Evolutionary conservation across 371 early-diverging fungal species (phyloP), one percentile per base, ranked within the genome.

Genomic region (Circinella minor): DNA sequence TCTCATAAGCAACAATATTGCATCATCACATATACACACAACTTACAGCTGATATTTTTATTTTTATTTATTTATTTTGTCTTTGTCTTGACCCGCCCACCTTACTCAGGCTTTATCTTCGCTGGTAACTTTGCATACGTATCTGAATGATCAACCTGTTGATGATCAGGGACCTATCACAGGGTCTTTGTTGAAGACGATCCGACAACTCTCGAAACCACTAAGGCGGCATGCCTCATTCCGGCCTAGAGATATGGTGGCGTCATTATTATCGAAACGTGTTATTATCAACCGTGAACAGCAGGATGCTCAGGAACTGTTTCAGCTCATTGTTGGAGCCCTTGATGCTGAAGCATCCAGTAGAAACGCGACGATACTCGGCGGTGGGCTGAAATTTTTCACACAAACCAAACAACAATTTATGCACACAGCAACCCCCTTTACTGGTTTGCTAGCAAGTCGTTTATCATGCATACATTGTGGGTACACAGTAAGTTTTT

Each of bases 221-320:
- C 55, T 73, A 10, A 36, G 70, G 6, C 67, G 74, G 34, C 66
- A 72, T 11, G 36, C 65, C 0, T 46, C 74, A 27, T 80, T 84
- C 61, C 61, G 70, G n/a, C 84, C 84, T 0, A 70, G 43, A 11
- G 80, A 77, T 20, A 65, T 84, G 37, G 76, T 81, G 0, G 60
- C 69, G 1, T 74, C 77, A 36, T 49, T 83, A 49, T 67, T 70
- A 8, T 74, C 80, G 5, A 36, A 47, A 37, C 77, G 78, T 43
- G 74, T 71, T 9, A 69, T 91, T 36, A 81, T 88, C 72, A 91
- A 91, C 69, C 85, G 84, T 64, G 91, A 91, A 69, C 94, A 94
- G 67, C 91, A 96, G 81, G 97, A 97, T 74, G 97, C 97, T 3
- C 97, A 97, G 72, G 97, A 97, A 74, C 83, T 95, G 10, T 93